phyloP scores from a whole-genome alignment of 163 green algal genomes.

The Chloromonas sp. region DNA sequence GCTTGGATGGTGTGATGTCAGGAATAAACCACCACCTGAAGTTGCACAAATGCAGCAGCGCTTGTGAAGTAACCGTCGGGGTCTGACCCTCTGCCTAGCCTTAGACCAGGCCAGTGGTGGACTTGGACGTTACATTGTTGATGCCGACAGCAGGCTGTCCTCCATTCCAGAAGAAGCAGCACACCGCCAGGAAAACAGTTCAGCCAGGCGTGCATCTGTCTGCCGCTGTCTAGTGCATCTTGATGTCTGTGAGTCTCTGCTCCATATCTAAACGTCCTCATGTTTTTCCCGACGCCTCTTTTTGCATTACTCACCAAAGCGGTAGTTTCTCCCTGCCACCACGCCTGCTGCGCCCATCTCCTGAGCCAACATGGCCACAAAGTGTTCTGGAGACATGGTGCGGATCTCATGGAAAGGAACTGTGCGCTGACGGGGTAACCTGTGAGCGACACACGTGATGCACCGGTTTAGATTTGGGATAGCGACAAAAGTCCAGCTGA shows the following conservation, averaged over 20 bases:
- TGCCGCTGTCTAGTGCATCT: background rate
- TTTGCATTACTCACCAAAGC: slow-evolving; percentile 68
- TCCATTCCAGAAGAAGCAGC: background rate
- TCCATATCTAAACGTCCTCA: no score
- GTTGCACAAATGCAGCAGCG: no score
- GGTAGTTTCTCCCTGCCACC: slow-evolving; percentile 85
- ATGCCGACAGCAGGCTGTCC: no score
- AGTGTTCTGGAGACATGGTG: slow-evolving; percentile 68
- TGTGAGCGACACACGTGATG: background rate
- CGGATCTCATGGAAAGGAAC: slow-evolving; percentile 85
- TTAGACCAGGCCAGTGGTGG: no score
- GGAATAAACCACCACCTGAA: no score
- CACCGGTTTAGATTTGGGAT: no score
- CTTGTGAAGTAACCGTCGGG: no score
- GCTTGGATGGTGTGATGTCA: no score
- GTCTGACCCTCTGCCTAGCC: no score
- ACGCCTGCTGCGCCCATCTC: slow-evolving; percentile 71
- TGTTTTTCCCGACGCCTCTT: background rate
- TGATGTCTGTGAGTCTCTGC: no score
- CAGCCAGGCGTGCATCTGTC: background rate
- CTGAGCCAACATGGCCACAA: slow-evolving; percentile 75
- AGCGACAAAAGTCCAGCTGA: no score
- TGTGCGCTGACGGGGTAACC: slow-evolving; percentile 52
- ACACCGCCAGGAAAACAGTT: background rate
- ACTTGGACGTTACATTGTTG: no score